phyloP scores from a whole-genome alignment of 2,329 filamentous ascomycete genomes.

The Penicillium sp. region DNA sequence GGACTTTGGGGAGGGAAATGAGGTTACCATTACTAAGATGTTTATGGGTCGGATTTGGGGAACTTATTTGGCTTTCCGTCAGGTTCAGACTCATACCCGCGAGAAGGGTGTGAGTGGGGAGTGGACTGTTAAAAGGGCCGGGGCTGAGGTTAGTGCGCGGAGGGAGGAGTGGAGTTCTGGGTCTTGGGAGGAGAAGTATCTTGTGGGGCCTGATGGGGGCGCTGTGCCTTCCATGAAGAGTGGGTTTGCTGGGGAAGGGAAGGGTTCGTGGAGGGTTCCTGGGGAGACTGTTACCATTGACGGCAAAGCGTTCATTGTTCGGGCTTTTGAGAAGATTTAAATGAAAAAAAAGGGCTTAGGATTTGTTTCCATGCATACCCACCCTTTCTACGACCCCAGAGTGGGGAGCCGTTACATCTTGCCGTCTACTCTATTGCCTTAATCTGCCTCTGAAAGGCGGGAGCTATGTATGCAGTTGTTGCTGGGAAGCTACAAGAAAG shows the following conservation, averaged over 20 bases:
- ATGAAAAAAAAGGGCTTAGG: not conserved
- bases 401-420: not conserved
- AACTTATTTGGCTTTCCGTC: conserved; percentile 29
- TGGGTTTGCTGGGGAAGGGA: conserved; percentile 9
- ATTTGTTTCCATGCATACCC: too few species aligned
- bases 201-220: conserved; percentile 12
- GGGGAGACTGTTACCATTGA: conserved; percentile 21
- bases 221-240: conserved; percentile 22
- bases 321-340: conserved; percentile 24
- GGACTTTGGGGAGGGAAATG: conserved; percentile 7
- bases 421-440: not conserved
- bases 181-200: conserved; percentile 19
- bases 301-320: conserved; percentile 23
- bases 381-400: not conserved
- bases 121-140: conserved; percentile 18
- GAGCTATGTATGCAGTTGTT: not conserved
- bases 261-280: conserved; percentile 13
- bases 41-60: conserved; percentile 35
- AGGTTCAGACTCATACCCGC: conserved; percentile 23
- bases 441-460: not conserved
- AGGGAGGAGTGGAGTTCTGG: conserved; percentile 28
- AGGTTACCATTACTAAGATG: conserved; percentile 24
- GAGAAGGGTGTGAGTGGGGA: conserved; percentile 7
- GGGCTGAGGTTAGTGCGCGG: conserved; percentile 29
- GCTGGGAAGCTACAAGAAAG: not conserved